Base-by-base conservation (phyloP, 2,329 filamentous ascomycete genomes). In the Didymella glomerata region DNA sequence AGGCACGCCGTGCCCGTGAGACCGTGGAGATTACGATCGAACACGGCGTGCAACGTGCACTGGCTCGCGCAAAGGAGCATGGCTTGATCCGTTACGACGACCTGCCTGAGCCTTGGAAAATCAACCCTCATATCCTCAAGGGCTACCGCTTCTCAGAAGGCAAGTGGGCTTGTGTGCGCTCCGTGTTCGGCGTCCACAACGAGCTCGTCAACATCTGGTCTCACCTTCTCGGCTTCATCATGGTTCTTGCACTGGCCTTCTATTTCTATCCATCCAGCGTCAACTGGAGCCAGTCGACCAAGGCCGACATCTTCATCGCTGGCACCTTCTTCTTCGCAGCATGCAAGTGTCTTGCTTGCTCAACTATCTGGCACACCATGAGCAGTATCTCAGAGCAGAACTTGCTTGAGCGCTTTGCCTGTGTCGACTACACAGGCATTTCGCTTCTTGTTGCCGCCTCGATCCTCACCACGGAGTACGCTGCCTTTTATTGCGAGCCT, bases 121-220 rank as follows among this genome's bases (percentile, higher is more conserved):
- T 96, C 72, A 99, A 99, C 78, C 93, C 93, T 2, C 92, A 99
- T 78, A 98, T 99, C 74, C 83, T 88, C 50, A 87, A 86, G 53
- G 95, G 95, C 18, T 99, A 99, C 76, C 93, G 95, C 50, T 99
- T 99, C 81, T 90, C 88, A 61, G 92, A 96, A 71, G 93, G 91
- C 60, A 96, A 96, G 77, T 82, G 94, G 55, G 94, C 94, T 68
- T 98, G 94, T 75, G 82, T 98, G 50, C 86, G 86, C 50, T 97
- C 93, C 22, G 87, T 92, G 62, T 93, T 97, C 72, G 85, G 87
- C 63, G 81, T 95, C 58, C 96, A 92, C 64, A 99, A 99, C 78
- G 95, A 99, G 79, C 86, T 90, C 40, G 89, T 98, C 81, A 99
- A 99, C 79, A 99, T 99, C 73, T 99, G 95, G 95, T 94, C 93